Evolutionary conservation across 371 early-diverging fungal species (phyloP).

Genomic region (Lichtheimia corymbifera): DNA sequence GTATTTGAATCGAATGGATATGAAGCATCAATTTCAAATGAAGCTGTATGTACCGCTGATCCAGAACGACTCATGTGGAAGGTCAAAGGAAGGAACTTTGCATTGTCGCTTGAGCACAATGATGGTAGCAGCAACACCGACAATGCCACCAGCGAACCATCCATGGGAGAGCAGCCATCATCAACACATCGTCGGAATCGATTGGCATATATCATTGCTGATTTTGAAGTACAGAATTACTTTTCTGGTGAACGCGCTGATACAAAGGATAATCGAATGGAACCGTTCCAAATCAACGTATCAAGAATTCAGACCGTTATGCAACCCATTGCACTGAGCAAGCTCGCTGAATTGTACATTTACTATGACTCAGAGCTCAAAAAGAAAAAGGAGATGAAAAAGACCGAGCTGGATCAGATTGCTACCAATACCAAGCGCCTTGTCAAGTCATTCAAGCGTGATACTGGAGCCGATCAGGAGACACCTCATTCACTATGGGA

Average conservation of each 20-base stretch:
- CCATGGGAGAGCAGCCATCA: slow-evolving; percentile 8
- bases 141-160: slow-evolving; percentile 1
- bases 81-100: slow-evolving; percentile 54
- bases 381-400: slow-evolving; percentile 54
- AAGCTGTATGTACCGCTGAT: slow-evolving; percentile 12
- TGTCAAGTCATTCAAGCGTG: slow-evolving; percentile 63
- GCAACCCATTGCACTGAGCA: slow-evolving; percentile 78
- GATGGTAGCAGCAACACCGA: slow-evolving; percentile 11
- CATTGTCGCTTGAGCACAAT: slow-evolving; percentile 64
- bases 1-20: slow-evolving; percentile 70
- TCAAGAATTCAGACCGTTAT: slow-evolving; percentile 70
- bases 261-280: slow-evolving; percentile 14
- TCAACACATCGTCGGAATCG: slow-evolving; percentile 51
- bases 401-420: slow-evolving; percentile 60
- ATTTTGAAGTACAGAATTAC: slow-evolving; percentile 66
- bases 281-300: slow-evolving; percentile 58
- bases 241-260: neutral
- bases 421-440: slow-evolving; percentile 70
- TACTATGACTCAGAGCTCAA: slow-evolving; percentile 72
- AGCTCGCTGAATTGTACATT: slow-evolving; percentile 67
- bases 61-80: slow-evolving; percentile 48
- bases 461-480: slow-evolving; percentile 46
- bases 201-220: slow-evolving; percentile 72
- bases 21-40: slow-evolving; percentile 61
- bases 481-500: slow-evolving; percentile 55